A percentile compares a stretch with the other conserved stretches of the same genome.
phyloP scores from a whole-genome alignment of 1,284 basidiomycete genomes.

The Tausonia pullulans region DNA sequence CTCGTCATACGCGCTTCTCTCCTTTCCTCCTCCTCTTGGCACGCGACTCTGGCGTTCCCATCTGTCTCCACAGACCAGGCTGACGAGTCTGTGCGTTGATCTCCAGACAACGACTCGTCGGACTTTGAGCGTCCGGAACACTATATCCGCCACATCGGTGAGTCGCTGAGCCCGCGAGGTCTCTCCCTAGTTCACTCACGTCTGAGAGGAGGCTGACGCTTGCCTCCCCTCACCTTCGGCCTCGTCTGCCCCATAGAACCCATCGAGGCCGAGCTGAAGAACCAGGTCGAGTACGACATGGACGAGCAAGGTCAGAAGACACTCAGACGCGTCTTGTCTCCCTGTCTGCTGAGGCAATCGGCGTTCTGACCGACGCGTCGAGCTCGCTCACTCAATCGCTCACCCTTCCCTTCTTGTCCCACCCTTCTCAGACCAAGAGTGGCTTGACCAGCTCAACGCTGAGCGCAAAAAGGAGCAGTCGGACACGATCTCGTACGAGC shows the following conservation, averaged over 20 bases:
- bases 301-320: constrained; percentile 76
- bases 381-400: no score
- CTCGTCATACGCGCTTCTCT: no score
- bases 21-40: no score
- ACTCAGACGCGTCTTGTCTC: no score
- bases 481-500: constrained; percentile 66
- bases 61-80: background rate
- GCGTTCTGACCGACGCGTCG: no score
- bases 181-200: background rate
- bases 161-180: constrained; percentile 19
- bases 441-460: constrained; percentile 76
- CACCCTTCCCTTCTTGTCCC: no score
- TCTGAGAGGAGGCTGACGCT: background rate
- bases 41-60: no score
- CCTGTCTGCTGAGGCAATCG: no score
- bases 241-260: constrained; percentile 50
- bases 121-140: constrained; percentile 66
- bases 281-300: constrained; percentile 99
- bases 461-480: constrained; percentile 71
- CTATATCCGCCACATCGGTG: constrained; percentile 83
- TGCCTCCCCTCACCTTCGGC: background rate
- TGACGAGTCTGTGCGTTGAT: background rate
- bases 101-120: constrained; percentile 63
- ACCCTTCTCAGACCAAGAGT: constrained; percentile 64
- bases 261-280: constrained; percentile 78